Conservation (phyloP, 768 basidiomycete species). For the Boletus reticulatus region DNA sequence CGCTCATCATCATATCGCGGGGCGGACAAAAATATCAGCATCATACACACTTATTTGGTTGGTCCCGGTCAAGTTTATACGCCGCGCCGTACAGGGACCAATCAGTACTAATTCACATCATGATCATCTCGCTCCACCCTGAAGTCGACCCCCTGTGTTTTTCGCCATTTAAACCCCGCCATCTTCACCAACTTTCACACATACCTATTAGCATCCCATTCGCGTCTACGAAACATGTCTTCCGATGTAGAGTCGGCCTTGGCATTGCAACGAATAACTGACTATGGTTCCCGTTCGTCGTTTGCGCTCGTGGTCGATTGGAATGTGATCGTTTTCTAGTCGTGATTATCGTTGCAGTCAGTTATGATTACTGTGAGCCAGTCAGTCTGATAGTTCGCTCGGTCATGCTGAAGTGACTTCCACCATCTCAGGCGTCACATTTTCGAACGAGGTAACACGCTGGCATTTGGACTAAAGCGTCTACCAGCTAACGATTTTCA, state of each 20-base stretch:
- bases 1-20: no score
- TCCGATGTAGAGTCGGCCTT: not conserved
- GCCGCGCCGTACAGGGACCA: no score
- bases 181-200: not conserved
- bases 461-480: not conserved
- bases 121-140: no score
- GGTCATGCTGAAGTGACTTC: not conserved
- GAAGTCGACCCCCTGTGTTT: no score
- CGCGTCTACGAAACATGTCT: not conserved
- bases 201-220: not conserved
- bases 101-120: no score
- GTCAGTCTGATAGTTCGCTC: not conserved
- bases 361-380: conserved; percentile 1
- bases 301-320: not conserved
- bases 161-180: not conserved
- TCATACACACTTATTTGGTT: no score
- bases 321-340: not conserved
- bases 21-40: no score
- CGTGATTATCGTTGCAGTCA: not conserved
- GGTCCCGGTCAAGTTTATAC: no score
- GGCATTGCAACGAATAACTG: not conserved
- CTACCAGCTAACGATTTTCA: not conserved
- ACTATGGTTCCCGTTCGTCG: not conserved
- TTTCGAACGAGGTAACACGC: not conserved
- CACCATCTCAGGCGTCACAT: not conserved